Conservation (phyloP, 1,284 basidiomycete species). For the Singerocomus rubriflavus region DNA sequence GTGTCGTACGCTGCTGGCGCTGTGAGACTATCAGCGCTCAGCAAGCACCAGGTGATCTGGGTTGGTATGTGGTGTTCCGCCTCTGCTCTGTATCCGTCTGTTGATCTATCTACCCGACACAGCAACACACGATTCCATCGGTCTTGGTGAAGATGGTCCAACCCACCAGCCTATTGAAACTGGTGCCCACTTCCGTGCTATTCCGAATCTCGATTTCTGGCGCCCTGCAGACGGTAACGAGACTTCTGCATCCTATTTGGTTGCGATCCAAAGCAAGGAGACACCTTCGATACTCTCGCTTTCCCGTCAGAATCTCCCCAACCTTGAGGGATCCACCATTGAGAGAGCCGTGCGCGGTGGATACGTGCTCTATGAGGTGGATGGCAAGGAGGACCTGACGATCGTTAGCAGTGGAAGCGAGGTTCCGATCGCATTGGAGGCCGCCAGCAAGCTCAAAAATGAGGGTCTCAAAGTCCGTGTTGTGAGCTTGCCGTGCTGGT, state of each 20-base stretch:
- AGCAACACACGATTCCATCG: constrained; percentile 89
- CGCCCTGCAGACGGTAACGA: constrained; percentile 94
- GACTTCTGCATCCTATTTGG: constrained; percentile 86
- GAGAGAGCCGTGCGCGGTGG: constrained; percentile 85
- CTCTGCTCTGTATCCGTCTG: background rate
- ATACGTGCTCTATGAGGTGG: constrained; percentile 84
- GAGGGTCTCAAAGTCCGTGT: constrained; percentile 81
- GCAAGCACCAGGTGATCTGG: constrained; percentile 89
- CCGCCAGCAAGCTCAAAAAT: constrained; percentile 71
- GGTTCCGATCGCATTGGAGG: constrained; percentile 83
- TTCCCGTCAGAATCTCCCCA: constrained; percentile 90
- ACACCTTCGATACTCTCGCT: constrained; percentile 89
- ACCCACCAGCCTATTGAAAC: constrained; percentile 96
- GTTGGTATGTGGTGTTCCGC: constrained; percentile 56
- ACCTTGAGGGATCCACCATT: constrained; percentile 85
- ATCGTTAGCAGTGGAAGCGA: constrained; percentile 90
- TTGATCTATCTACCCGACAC: constrained; percentile 12
- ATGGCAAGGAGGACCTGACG: constrained; percentile 71
- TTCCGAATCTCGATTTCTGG: constrained; percentile 91
- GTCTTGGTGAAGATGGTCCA: constrained; percentile 93
- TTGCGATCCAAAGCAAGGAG: constrained; percentile 67
- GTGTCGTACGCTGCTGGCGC: constrained; percentile 93
- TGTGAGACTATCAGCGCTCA: constrained; percentile 87
- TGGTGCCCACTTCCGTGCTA: constrained; percentile 81
- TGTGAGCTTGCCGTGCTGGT: constrained; percentile 88